Evolutionary conservation across 2,329 filamentous ascomycete genomes (phyloP).

Genomic region (Emericellopsis cladophorae): DNA sequence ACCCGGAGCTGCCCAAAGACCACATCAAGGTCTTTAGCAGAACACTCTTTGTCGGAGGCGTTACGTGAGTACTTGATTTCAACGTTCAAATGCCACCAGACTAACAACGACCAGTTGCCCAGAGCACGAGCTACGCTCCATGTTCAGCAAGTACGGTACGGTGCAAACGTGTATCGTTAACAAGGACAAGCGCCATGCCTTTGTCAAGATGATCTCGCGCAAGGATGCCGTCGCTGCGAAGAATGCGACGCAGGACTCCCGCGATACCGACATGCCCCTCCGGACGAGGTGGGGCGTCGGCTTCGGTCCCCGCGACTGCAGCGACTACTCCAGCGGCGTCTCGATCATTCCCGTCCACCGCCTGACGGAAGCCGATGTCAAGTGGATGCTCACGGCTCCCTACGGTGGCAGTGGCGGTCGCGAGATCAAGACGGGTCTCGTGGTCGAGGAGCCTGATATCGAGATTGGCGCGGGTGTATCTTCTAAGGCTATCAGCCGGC

Average conservation of each 20-base stretch:
- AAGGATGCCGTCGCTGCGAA: constrained; percentile 75
- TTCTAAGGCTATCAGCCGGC: constrained; percentile 69
- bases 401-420: constrained; percentile 85
- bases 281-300: constrained; percentile 95
- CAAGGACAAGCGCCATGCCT: constrained; percentile 93
- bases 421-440: constrained; percentile 68
- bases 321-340: constrained; percentile 84
- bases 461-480: constrained; percentile 96
- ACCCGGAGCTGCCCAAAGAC: constrained; percentile 58
- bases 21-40: constrained; percentile 88
- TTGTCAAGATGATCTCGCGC: constrained; percentile 95
- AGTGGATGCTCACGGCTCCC: constrained; percentile 92
- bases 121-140: constrained; percentile 67
- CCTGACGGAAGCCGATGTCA: constrained; percentile 89
- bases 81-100: constrained; percentile 4
- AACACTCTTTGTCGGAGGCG: constrained; percentile 92
- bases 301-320: constrained; percentile 93
- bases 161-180: constrained; percentile 99
- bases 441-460: constrained; percentile 95
- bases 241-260: constrained; percentile 72
- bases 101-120: constrained; percentile 39
- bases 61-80: constrained; percentile 50
- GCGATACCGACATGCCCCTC: constrained; percentile 59
- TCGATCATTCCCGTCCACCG: constrained; percentile 88
- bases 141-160: constrained; percentile 71